phyloP scores from a whole-genome alignment of 2,329 filamentous ascomycete genomes.

The Emergomyces africanus region DNA sequence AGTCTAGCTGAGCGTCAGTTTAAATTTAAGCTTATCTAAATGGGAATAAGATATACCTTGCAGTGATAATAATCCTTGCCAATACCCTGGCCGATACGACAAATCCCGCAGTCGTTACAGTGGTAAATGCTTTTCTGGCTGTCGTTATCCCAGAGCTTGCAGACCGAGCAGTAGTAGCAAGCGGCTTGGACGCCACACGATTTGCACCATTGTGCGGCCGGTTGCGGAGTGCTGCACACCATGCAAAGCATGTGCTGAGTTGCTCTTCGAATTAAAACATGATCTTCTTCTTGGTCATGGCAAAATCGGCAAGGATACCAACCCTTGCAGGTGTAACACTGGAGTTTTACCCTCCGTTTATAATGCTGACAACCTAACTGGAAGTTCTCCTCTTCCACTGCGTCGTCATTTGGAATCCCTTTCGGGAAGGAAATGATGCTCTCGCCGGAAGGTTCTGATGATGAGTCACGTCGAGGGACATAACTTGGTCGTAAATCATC shows the following conservation, averaged over 20 bases:
- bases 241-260: slow-evolving; percentile 97
- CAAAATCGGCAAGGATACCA: slow-evolving; percentile 97
- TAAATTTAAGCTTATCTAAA: neutral
- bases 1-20: slow-evolving; percentile 42
- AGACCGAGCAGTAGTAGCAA: slow-evolving; percentile 85
- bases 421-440: slow-evolving; percentile 17
- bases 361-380: slow-evolving; percentile 81
- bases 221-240: slow-evolving; percentile 77
- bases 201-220: slow-evolving; percentile 63
- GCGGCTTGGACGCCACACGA: slow-evolving; percentile 66
- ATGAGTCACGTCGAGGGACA: slow-evolving; percentile 34
- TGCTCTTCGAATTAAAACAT: slow-evolving; percentile 63
- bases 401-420: slow-evolving; percentile 33
- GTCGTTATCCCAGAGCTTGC: slow-evolving; percentile 96
- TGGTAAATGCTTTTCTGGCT: slow-evolving; percentile 87
- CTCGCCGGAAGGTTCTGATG: slow-evolving; percentile 4
- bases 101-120: slow-evolving; percentile 92
- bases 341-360: slow-evolving; percentile 86
- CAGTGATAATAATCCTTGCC: slow-evolving; percentile 96
- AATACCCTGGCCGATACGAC: slow-evolving; percentile 74
- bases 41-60: slow-evolving; percentile 50
- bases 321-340: slow-evolving; percentile 75
- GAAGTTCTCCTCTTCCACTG: slow-evolving; percentile 39
- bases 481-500: slow-evolving; percentile 57
- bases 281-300: slow-evolving; percentile 72